phyloP scores from a whole-genome alignment of 768 basidiomycete species.

The Lactarius pseudohatsudake region DNA sequence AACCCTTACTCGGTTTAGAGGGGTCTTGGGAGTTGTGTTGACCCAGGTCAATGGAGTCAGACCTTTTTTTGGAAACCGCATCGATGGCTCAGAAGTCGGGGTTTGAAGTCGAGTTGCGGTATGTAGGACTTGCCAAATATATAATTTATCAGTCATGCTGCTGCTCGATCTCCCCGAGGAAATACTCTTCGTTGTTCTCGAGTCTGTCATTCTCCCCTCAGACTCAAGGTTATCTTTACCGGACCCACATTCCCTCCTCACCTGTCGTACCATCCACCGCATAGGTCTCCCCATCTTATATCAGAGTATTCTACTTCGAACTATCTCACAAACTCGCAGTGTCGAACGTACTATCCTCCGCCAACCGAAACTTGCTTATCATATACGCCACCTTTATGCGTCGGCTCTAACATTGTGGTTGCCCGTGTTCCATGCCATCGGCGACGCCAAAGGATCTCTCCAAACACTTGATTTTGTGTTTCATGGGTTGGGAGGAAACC shows the following conservation, averaged over 20 bases:
- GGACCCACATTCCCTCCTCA: slow-evolving; percentile 1
- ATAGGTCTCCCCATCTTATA: slow-evolving; percentile 23
- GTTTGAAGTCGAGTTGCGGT: too few species aligned
- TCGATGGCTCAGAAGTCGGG: too few species aligned
- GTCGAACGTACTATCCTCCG: slow-evolving; percentile 8
- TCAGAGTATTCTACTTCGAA: slow-evolving; percentile 9
- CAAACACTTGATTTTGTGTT: slow-evolving; percentile 20
- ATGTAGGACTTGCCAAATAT: too few species aligned
- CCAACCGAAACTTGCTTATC: slow-evolving; percentile 12
- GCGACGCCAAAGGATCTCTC: slow-evolving; percentile 16
- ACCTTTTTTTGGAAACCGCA: too few species aligned
- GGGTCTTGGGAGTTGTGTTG: too few species aligned
- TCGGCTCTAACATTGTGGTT: neutral
- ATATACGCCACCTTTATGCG: slow-evolving; percentile 19
- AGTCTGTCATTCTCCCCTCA: slow-evolving; percentile 5
- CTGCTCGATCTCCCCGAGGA: slow-evolving; percentile 22
- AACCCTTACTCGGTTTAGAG: too few species aligned
- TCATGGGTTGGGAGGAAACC: neutral
- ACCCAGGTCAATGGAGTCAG: too few species aligned
- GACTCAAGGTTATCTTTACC: slow-evolving; percentile 4
- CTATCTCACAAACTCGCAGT: neutral
- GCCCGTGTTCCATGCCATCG: slow-evolving; percentile 15
- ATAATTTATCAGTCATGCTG: neutral
- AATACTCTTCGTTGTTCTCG: slow-evolving; percentile 10
- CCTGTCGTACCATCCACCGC: slow-evolving; percentile 18